These are phyloP conservation scores for Candida tunisiensis DNA, from an alignment of 1,139 yeast genomes.

Conservation along the genomic window DNA sequence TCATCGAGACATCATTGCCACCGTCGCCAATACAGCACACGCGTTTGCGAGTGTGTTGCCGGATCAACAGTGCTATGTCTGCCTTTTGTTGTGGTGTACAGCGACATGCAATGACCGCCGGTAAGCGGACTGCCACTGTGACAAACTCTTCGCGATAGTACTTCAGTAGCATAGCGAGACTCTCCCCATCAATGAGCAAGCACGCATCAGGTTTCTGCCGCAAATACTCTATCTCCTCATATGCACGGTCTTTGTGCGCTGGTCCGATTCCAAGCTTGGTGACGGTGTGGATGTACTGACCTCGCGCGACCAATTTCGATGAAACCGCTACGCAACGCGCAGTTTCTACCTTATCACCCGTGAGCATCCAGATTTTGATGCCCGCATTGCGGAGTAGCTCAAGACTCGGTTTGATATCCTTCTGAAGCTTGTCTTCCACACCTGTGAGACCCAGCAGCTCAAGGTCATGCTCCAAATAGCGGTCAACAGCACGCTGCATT, in stretches of 20 bases:
- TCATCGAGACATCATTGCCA: conserved; percentile 98
- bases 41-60: conserved; percentile 65
- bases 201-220: conserved; percentile 54
- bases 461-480: conserved; percentile 63
- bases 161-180: conserved; percentile 52
- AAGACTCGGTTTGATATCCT: conserved; percentile 78
- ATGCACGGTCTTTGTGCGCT: conserved; percentile 28
- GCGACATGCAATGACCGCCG: conserved; percentile 93
- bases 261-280: conserved; percentile 41
- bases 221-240: conserved; percentile 57
- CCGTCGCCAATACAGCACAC: conserved; percentile 99
- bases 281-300: conserved; percentile 82
- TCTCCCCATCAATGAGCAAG: conserved; percentile 85
- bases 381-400: conserved; percentile 94
- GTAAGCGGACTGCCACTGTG: conserved; percentile 54
- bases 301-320: conserved; percentile 80
- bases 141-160: conserved; percentile 57
- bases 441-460: conserved; percentile 91
- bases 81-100: conserved; percentile 99
- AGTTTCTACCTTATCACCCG: conserved; percentile 98
- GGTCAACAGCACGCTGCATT: conserved; percentile 52
- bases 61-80: conserved; percentile 71
- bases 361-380: conserved; percentile 94
- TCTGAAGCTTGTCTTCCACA: conserved; percentile 89
- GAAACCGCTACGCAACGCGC: conserved; percentile 94